These are phyloP conservation scores for Voacanga thouarsii DNA, from an alignment of 257 asterid genomes.

Conservation along the genomic window DNA sequence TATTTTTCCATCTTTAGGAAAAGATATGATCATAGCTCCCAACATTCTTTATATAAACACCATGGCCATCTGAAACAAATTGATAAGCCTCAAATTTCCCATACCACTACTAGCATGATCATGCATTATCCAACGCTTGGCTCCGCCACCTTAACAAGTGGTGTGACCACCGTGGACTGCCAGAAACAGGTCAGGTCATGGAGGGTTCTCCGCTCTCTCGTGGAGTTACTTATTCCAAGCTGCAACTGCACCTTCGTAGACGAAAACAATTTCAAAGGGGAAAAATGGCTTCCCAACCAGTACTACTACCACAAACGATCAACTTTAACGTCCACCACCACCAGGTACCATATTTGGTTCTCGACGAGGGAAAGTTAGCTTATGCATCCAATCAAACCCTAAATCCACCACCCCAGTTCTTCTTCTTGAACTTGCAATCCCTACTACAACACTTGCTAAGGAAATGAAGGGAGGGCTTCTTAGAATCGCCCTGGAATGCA, in stretches of 20 bases:
- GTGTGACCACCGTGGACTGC: slow-evolving; percentile 53
- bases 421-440: slow-evolving; percentile 53
- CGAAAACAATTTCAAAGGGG: slow-evolving; percentile 19
- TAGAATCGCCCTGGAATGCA: slow-evolving; percentile 49
- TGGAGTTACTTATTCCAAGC: slow-evolving; percentile 52
- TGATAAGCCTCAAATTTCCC: background rate
- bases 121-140: slow-evolving; percentile 20
- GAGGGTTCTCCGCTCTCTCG: slow-evolving; percentile 59
- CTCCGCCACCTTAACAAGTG: slow-evolving; percentile 19
- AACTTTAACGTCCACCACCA: slow-evolving; percentile 20
- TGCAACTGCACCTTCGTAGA: slow-evolving; percentile 50
- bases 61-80: too few species aligned
- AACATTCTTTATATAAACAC: background rate
- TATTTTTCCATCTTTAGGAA: background rate
- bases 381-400: slow-evolving; percentile 57
- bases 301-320: slow-evolving; percentile 2
- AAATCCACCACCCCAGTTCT: slow-evolving; percentile 40
- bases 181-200: slow-evolving; percentile 66
- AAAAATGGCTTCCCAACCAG: slow-evolving; percentile 11
- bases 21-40: background rate
- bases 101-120: slow-evolving; percentile 15
- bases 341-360: slow-evolving; percentile 47
- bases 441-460: slow-evolving; percentile 50
- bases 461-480: slow-evolving; percentile 60
- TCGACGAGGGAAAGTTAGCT: slow-evolving; percentile 51